Percentiles rank a stretch among this genome's conserved stretches.
Evolutionary conservation across 345 rosid genomes (phyloP).

Genomic region (Noccaea bulbosa): DNA sequence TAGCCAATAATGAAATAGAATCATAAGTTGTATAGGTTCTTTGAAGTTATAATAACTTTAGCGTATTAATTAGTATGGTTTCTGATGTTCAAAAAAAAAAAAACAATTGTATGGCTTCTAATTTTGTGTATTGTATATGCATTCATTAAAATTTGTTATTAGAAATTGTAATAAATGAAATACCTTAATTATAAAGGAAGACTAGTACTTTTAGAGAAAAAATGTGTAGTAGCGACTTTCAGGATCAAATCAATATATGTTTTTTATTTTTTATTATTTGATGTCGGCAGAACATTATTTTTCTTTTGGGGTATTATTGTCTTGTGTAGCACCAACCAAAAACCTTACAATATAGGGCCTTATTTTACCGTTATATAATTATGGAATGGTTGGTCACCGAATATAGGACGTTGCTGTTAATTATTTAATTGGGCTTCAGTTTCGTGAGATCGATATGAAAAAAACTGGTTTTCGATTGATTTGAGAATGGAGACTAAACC

Average conservation of each 20-base stretch:
- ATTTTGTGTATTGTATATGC: not conserved
- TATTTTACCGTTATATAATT: not conserved
- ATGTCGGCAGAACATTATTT: slow-evolving; percentile 32
- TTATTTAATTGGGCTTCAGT: too few relatives aligned
- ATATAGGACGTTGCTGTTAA: too few relatives aligned
- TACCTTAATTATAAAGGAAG: not conserved
- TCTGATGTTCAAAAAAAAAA: too few relatives aligned
- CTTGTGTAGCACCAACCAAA: not conserved
- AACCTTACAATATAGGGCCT: not conserved
- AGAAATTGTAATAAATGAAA: not conserved
- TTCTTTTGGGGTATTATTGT: not conserved
- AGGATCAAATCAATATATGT: not conserved
- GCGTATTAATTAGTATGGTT: too few relatives aligned
- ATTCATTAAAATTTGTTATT: not conserved
- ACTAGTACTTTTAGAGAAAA: too few relatives aligned
- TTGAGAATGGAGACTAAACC: too few relatives aligned
- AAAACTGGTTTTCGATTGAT: too few relatives aligned
- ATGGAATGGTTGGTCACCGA: too few relatives aligned
- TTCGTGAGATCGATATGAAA: too few relatives aligned
- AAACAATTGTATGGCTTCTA: not conserved
- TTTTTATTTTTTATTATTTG: slow-evolving; percentile 3
- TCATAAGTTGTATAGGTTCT: too few relatives aligned
- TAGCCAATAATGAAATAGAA: not conserved
- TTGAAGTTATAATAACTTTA: too few relatives aligned
- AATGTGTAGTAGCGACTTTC: not conserved